Evolutionary conservation across 306 rosid genomes (phyloP).

Genomic region (Trifolium repens): DNA sequence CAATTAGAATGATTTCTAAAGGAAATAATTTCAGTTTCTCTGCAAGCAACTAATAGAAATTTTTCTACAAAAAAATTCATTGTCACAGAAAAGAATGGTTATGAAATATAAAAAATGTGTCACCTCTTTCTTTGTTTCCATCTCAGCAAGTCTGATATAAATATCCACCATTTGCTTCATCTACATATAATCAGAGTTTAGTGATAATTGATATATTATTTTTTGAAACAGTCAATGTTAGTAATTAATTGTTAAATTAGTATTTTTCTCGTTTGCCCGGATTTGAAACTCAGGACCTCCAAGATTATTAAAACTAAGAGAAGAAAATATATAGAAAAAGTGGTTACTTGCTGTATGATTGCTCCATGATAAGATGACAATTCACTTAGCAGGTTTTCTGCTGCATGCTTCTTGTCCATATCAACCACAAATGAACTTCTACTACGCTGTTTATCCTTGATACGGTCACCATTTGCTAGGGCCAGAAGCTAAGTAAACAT

Average conservation of each 20-base stretch:
- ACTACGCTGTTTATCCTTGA: constrained; percentile 86
- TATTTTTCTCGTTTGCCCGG: too few species aligned
- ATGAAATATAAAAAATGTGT: constrained; percentile 40
- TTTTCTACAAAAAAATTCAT: constrained; percentile 25
- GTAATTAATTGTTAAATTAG: too few species aligned
- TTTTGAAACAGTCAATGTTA: too few species aligned
- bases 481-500: constrained; percentile 70
- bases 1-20: constrained; percentile 36
- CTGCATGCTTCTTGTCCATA: constrained; percentile 91
- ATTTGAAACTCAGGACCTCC: too few species aligned
- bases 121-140: constrained; percentile 90
- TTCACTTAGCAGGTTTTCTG: constrained; percentile 81
- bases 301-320: constrained; percentile 25
- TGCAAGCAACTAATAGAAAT: constrained; percentile 15
- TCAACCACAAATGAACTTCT: constrained; percentile 91
- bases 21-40: constrained; percentile 10
- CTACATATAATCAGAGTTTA: constrained; percentile 46
- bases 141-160: constrained; percentile 93
- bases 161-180: constrained; percentile 96
- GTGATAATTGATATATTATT: background rate
- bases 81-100: constrained; percentile 36
- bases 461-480: constrained; percentile 89
- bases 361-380: constrained; percentile 74
- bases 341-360: constrained; percentile 70
- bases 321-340: background rate